Evolutionary conservation across 208 protist genomes (phyloP).

Genomic region (Leishmania tropica): DNA sequence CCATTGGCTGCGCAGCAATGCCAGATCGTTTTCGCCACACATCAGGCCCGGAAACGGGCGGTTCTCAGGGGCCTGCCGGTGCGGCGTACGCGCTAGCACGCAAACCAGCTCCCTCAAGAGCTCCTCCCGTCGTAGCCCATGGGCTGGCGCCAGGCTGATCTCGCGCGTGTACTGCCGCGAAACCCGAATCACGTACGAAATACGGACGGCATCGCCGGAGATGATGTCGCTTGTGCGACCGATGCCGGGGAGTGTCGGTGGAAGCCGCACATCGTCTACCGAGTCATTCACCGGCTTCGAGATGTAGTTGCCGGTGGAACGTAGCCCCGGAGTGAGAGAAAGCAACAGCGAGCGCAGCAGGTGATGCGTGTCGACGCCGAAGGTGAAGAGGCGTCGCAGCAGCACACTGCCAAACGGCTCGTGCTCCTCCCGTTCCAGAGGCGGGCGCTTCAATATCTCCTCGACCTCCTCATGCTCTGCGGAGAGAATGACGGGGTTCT

Average conservation of each 20-base stretch:
- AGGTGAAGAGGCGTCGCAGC: constrained; percentile 56
- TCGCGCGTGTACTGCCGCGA: constrained; percentile 37
- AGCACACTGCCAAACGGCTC: constrained; percentile 79
- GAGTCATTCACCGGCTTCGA: constrained; percentile 27
- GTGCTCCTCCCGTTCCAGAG: constrained; percentile 65
- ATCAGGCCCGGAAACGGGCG: constrained; percentile 59
- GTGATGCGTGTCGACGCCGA: constrained; percentile 59
- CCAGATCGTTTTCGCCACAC: constrained; percentile 32
- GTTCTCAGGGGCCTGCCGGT: constrained; percentile 54
- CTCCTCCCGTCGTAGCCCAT: constrained; percentile 9
- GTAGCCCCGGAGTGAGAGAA: constrained; percentile 75
- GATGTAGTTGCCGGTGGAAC: constrained; percentile 68
- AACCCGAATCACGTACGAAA: constrained; percentile 45
- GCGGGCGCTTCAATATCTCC: constrained; percentile 45
- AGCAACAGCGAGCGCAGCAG: constrained; percentile 69
- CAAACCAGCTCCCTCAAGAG: constrained; percentile 46
- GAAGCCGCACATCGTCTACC: constrained; percentile 26
- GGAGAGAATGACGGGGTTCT: constrained; percentile 28
- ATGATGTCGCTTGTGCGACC: constrained; percentile 63
- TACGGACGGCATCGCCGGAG: constrained; percentile 51
- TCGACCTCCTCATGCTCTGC: constrained; percentile 41
- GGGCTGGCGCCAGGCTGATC: constrained; percentile 22
- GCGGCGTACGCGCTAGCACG: constrained; percentile 36
- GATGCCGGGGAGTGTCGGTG: constrained; percentile 21
- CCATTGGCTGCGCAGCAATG: constrained; percentile 38